phyloP scores from a whole-genome alignment of 1,139 yeast genomes.

The Geotrichum histeridarum region DNA sequence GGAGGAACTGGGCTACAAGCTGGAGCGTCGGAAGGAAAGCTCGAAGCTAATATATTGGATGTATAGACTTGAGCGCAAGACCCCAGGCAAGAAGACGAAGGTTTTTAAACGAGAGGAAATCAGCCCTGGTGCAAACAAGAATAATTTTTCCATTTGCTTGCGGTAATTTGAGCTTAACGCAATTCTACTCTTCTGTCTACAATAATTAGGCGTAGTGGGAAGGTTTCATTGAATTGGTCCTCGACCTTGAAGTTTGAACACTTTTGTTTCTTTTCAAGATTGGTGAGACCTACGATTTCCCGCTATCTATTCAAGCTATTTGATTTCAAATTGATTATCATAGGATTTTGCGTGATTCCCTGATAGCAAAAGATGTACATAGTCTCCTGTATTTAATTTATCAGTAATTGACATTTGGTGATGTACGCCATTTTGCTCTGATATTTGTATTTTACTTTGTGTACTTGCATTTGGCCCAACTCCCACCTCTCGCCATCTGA shows the following conservation, averaged over 20 bases:
- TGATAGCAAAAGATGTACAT: too few relatives aligned
- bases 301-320: too few relatives aligned
- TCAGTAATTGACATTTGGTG: not conserved
- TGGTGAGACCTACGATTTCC: too few relatives aligned
- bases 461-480: too few relatives aligned
- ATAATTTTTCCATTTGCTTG: conserved; percentile 28
- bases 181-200: not conserved
- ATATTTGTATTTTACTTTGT: too few relatives aligned
- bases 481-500: too few relatives aligned
- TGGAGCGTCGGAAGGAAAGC: conserved; percentile 51
- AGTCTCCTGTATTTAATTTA: not conserved
- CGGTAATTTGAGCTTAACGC: not conserved
- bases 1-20: conserved; percentile 53
- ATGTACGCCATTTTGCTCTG: not conserved
- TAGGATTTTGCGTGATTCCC: too few relatives aligned
- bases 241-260: too few relatives aligned
- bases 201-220: not conserved
- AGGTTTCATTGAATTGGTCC: not conserved
- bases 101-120: conserved; percentile 26
- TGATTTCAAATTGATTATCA: too few relatives aligned
- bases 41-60: conserved; percentile 77
- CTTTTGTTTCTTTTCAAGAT: too few relatives aligned
- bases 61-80: conserved; percentile 26
- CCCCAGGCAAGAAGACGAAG: conserved; percentile 10
- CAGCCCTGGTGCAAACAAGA: conserved; percentile 29